Conservation (phyloP, 257 asterid genomes). For the Coffea canephora region DNA sequence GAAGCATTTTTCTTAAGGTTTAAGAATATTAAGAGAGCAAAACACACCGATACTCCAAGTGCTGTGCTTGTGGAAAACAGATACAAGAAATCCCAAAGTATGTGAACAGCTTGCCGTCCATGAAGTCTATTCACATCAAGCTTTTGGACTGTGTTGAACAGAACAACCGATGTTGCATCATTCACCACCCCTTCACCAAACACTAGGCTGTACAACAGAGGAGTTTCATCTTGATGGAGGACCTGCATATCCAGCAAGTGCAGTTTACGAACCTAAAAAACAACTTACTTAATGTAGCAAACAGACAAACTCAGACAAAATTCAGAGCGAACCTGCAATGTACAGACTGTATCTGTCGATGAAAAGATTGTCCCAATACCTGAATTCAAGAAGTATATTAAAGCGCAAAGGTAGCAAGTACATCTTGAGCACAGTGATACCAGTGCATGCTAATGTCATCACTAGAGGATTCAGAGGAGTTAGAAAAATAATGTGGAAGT, state of each 20-base stretch:
- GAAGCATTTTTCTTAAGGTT: background rate
- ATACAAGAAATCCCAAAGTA: slow-evolving; percentile 66
- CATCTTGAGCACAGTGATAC: background rate
- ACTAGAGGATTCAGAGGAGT: slow-evolving; percentile 7
- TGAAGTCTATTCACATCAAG: slow-evolving; percentile 55
- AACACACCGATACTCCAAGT: slow-evolving; percentile 79
- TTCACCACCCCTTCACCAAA: slow-evolving; percentile 98
- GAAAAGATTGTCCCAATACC: slow-evolving; percentile 88
- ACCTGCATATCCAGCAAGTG: slow-evolving; percentile 42
- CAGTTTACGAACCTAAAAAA: background rate
- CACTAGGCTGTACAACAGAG: slow-evolving; percentile 85
- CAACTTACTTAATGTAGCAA: background rate
- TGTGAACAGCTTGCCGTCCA: slow-evolving; percentile 59
- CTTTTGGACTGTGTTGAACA: slow-evolving; percentile 90
- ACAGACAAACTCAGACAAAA: background rate
- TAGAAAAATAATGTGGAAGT: background rate
- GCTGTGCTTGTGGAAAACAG: slow-evolving; percentile 89
- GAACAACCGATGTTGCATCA: slow-evolving; percentile 95
- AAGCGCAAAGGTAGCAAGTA: no score
- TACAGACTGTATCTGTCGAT: slow-evolving; percentile 94
- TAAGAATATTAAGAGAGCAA: background rate
- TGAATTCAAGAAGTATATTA: slow-evolving; percentile 24
- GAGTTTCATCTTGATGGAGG: slow-evolving; percentile 93
- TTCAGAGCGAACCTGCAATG: slow-evolving; percentile 63
- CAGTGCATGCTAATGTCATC: background rate